These are phyloP conservation scores for Kitagawia praeruptora DNA, from an alignment of 129 eudicot genomes.

Conservation along the genomic window DNA sequence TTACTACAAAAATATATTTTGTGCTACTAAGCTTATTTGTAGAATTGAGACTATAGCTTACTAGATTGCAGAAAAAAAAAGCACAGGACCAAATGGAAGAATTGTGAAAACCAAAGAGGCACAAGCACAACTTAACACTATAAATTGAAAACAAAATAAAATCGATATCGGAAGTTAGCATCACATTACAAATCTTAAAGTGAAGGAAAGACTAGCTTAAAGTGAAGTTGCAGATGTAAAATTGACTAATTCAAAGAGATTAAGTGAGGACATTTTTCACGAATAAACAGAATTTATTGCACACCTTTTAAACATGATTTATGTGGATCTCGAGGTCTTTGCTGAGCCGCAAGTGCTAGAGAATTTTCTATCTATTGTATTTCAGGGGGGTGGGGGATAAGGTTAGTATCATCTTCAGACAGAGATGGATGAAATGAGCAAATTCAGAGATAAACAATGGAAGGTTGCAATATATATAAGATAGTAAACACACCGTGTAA, in stretches of 20 bases:
- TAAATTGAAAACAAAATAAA: too few species aligned
- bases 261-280: not conserved
- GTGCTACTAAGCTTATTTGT: too few species aligned
- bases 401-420: not conserved
- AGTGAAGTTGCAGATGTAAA: not conserved
- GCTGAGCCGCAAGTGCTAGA: conserved; percentile 66
- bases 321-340: conserved; percentile 38
- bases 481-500: too few species aligned
- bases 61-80: too few species aligned
- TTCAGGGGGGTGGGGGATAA: not conserved
- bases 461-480: too few species aligned
- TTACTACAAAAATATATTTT: too few species aligned
- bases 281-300: not conserved
- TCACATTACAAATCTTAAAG: too few species aligned
- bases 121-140: too few species aligned
- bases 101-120: too few species aligned
- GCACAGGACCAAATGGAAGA: too few species aligned
- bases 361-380: conserved; percentile 68
- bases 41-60: too few species aligned
- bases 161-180: too few species aligned
- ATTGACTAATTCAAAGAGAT: not conserved
- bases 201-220: not conserved
- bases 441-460: not conserved
- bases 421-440: not conserved
- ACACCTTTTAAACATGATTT: conserved; percentile 23